phyloP scores from a whole-genome alignment of 1,139 yeast genomes.

The Casaregolazyma lundiana region DNA sequence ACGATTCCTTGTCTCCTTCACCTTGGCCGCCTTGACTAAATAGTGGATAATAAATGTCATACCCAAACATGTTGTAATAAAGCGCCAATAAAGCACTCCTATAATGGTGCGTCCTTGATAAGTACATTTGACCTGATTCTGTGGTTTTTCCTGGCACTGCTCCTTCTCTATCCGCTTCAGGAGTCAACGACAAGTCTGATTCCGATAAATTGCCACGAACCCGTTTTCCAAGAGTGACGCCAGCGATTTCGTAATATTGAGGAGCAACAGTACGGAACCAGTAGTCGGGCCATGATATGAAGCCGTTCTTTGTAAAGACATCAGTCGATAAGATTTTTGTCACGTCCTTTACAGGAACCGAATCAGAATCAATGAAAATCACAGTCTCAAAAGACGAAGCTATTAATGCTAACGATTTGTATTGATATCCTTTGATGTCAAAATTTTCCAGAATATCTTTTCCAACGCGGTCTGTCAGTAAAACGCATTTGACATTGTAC shows the following conservation, averaged over 20 bases:
- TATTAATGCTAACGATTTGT: conserved; percentile 69
- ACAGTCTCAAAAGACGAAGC: conserved; percentile 75
- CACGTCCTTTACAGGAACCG: conserved; percentile 58
- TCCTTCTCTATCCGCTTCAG: conserved; percentile 64
- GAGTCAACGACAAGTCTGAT: conserved; percentile 36
- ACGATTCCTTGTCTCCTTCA: conserved; percentile 90
- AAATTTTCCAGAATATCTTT: conserved; percentile 41
- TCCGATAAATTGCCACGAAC: conserved; percentile 37
- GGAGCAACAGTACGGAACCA: conserved; percentile 77
- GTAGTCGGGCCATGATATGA: conserved; percentile 78
- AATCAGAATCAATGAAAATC: conserved; percentile 73
- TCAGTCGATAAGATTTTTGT: conserved; percentile 50
- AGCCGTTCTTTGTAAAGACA: conserved; percentile 52
- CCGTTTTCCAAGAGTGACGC: conserved; percentile 40
- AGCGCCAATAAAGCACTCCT: conserved; percentile 61
- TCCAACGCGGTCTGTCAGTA: conserved; percentile 55
- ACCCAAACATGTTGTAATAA: conserved; percentile 78
- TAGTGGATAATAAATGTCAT: conserved; percentile 73
- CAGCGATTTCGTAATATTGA: conserved; percentile 60
- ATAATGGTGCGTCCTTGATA: conserved; percentile 61
- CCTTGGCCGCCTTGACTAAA: conserved; percentile 83
- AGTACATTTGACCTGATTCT: conserved; percentile 78
- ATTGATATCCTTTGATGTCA: conserved; percentile 68
- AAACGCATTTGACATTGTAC: conserved; percentile 65
- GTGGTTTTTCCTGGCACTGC: conserved; percentile 77